These are phyloP conservation scores for Rhizopogon sp. DNA, from an alignment of 768 basidiomycete species.

Conservation along the genomic window DNA sequence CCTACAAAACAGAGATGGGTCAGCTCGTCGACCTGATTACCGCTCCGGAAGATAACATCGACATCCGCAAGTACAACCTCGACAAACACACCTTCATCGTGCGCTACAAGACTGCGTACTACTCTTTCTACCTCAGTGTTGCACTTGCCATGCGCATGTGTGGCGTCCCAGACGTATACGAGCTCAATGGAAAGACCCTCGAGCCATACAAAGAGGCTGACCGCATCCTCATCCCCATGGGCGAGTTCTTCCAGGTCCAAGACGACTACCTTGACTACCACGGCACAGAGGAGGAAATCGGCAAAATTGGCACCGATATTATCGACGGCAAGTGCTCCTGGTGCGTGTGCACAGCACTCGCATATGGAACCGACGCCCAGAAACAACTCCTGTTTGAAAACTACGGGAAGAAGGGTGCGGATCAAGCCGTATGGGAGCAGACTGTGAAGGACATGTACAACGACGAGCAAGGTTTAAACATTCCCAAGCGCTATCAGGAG, in stretches of 20 bases:
- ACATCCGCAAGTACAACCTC: slow-evolving; percentile 83
- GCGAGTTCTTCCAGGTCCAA: slow-evolving; percentile 98
- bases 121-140: slow-evolving; percentile 98
- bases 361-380: slow-evolving; percentile 49
- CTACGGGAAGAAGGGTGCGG: slow-evolving; percentile 53
- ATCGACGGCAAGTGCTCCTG: slow-evolving; percentile 98
- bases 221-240: slow-evolving; percentile 83
- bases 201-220: slow-evolving; percentile 70
- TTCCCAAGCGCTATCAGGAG: slow-evolving; percentile 63
- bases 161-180: slow-evolving; percentile 51
- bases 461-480: slow-evolving; percentile 54
- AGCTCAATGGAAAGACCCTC: slow-evolving; percentile 32
- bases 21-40: slow-evolving; percentile 96
- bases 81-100: slow-evolving; percentile 88
- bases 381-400: slow-evolving; percentile 56
- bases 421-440: slow-evolving; percentile 38
- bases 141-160: slow-evolving; percentile 87
- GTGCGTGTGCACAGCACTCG: slow-evolving; percentile 87
- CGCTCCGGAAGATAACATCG: slow-evolving; percentile 85
- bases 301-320: slow-evolving; percentile 98
- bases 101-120: slow-evolving; percentile 95
- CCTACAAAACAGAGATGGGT: slow-evolving; percentile 93
- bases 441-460: slow-evolving; percentile 65
- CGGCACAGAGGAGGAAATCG: slow-evolving; percentile 84
- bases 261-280: slow-evolving; percentile 96